phyloP scores from a whole-genome alignment of 345 rosid genomes.

The Noccaea bulbosa region DNA sequence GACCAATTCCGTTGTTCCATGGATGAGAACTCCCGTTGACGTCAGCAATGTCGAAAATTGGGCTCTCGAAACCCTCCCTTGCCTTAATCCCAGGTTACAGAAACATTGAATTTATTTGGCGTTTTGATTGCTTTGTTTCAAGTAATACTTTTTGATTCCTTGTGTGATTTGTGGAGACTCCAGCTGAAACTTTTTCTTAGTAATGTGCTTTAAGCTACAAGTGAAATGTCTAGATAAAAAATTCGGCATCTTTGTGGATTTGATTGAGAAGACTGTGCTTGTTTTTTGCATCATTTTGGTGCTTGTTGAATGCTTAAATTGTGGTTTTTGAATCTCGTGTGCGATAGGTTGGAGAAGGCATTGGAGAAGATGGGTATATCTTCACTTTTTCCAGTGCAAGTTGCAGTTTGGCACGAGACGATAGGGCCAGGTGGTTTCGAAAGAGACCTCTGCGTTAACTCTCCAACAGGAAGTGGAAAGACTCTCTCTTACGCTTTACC shows the following conservation, averaged over 20 bases:
- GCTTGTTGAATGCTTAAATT: not conserved
- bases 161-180: not conserved
- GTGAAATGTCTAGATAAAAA: not conserved
- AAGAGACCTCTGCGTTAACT: constrained; percentile 84
- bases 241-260: too few species aligned
- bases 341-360: constrained; percentile 66
- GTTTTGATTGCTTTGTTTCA: not conserved
- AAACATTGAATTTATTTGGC: not conserved
- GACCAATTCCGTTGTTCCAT: constrained; percentile 67
- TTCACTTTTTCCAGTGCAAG: constrained; percentile 80
- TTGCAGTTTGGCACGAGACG: constrained; percentile 92
- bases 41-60: constrained; percentile 56
- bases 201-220: not conserved
- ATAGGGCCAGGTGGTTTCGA: constrained; percentile 87
- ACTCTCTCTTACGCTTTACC: constrained; percentile 92
- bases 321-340: not conserved
- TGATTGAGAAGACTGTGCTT: too few species aligned
- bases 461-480: constrained; percentile 96
- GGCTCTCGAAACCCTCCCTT: constrained; percentile 67
- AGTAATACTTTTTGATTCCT: not conserved
- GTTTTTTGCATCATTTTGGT: not conserved
- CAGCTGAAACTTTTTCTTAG: constrained; percentile 5
- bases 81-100: constrained; percentile 71
- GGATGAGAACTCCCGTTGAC: constrained; percentile 92
- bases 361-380: constrained; percentile 66